Evolutionary conservation across 345 rosid genomes (phyloP).

Genomic region (Diplotaxis tenuifolia): DNA sequence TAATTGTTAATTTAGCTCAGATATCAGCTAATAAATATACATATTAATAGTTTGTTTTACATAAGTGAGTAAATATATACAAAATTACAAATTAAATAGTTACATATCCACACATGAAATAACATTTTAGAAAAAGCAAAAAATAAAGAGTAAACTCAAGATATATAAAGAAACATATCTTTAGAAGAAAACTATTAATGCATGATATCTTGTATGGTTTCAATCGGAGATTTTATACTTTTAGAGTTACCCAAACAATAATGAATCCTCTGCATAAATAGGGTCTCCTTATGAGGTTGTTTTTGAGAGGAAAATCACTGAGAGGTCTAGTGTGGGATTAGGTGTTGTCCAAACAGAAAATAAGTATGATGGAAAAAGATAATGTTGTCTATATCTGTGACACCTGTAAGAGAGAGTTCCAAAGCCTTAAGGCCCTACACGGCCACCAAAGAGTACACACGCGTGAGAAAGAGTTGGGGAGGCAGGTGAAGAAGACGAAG

Average conservation of each 20-base stretch:
- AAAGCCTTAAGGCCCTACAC: not conserved
- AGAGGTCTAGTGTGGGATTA: not conserved
- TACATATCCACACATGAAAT: not conserved
- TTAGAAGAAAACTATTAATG: not conserved
- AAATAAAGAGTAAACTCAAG: not conserved
- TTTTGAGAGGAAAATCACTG: not conserved
- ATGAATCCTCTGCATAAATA: not conserved
- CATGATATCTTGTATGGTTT: not conserved
- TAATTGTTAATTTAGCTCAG: not conserved
- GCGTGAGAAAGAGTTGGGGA: not conserved
- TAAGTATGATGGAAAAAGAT: not conserved
- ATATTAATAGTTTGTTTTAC: not conserved
- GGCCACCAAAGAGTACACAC: not conserved
- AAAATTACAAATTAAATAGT: not conserved
- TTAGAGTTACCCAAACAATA: not conserved
- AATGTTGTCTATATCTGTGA: rapidly evolving
- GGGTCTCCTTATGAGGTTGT: not conserved
- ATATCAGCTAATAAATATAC: not conserved
- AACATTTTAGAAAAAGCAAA: not conserved
- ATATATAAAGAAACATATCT: not conserved
- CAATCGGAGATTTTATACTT: conserved; percentile 20
- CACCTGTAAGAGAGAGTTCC: not conserved
- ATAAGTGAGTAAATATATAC: not conserved
- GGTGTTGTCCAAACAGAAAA: not conserved
- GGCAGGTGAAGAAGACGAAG: not conserved